phyloP scores from a whole-genome alignment of 1,284 basidiomycete genomes.

The Rhodotorula sp. region DNA sequence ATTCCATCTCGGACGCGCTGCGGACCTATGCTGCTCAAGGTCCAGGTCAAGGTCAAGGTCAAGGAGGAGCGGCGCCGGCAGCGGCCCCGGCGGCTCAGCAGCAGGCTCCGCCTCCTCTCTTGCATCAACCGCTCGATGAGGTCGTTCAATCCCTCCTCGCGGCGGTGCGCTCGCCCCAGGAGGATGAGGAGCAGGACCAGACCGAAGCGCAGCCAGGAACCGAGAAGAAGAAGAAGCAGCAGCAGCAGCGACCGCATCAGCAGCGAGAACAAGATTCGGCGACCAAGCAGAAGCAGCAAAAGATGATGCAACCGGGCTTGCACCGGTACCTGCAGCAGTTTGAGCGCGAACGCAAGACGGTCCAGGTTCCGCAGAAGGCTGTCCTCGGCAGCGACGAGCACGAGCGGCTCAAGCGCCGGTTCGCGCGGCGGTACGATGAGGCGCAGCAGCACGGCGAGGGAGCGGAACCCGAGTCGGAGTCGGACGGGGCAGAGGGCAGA shows the following conservation, averaged over 20 bases:
- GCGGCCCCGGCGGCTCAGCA: too few species aligned
- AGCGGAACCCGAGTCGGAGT: background rate
- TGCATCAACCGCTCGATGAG: background rate
- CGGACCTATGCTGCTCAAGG: background rate
- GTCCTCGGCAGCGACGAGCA: conserved; percentile 25
- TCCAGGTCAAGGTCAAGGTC: background rate
- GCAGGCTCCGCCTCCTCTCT: background rate
- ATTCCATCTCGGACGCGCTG: conserved; percentile 28
- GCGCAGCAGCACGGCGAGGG: conserved; percentile 6
- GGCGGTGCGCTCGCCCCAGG: background rate
- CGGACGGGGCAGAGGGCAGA: background rate
- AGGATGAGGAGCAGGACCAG: background rate
- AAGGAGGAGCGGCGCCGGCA: background rate
- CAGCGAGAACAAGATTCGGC: background rate
- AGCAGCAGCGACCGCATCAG: background rate
- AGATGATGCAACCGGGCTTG: conserved; percentile 3
- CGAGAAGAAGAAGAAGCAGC: background rate
- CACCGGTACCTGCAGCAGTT: conserved; percentile 6
- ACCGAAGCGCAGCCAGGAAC: background rate
- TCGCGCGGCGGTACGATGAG: conserved; percentile 16
- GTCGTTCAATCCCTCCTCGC: conserved; percentile 9
- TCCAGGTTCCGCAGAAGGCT: conserved; percentile 11
- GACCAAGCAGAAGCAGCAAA: background rate
- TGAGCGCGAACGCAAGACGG: conserved; percentile 2
- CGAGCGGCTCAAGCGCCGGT: conserved; percentile 20